Evolutionary conservation across 148 eudicot genomes (phyloP), one percentile per base, ranked within the genome.

Genomic region (Drosera capensis): DNA sequence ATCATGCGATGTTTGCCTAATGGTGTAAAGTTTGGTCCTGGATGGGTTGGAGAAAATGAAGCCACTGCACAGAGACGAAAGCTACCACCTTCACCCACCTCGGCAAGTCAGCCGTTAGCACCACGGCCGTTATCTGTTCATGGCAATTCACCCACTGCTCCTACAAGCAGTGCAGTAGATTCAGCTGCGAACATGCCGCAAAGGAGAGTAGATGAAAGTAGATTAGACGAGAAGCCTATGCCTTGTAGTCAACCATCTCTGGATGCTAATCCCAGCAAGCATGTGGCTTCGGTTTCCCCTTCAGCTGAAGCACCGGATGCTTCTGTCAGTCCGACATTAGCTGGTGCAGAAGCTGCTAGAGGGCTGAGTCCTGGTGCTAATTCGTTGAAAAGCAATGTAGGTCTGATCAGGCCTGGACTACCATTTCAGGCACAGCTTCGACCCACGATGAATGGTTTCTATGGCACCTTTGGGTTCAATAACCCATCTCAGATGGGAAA

Each of bases 41-140:
- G 94, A 23, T 84, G 94, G 81, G 87, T 84, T 5, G 92, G 75
- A 38, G 94, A 80, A 46, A 56, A 63, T 54, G 86, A 71, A 16
- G 55, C 54, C 14, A 54, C 56, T 8, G 11, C 30, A 2, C 50
- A 45, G 37, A 46, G 48, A 46, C 46, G 49, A 29, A 7, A 40
- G 36, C 46, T 13, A 20, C 71, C 38, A 14, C 46, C 49, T 23
- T 54, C 35, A 38, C 46, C 14, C 48, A 22, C 36, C 26, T 15
- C 46, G 36, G 25, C 41, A 25, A 14, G 48, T 40, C 60, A 66
- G 45, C 40, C 47, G 28, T 40, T 50, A 24, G 36, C 48, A 16
- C 57, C 61, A 8, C 29, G 15, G n/a, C 58, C 44, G 48, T 18
- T 25, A 14, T 42, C 62, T n/a, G 15, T 25, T 20, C 42, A 15